Evolutionary conservation across 345 rosid genomes (phyloP), one percentile per base, ranked within the genome.

Genomic region (Mangifera indica): DNA sequence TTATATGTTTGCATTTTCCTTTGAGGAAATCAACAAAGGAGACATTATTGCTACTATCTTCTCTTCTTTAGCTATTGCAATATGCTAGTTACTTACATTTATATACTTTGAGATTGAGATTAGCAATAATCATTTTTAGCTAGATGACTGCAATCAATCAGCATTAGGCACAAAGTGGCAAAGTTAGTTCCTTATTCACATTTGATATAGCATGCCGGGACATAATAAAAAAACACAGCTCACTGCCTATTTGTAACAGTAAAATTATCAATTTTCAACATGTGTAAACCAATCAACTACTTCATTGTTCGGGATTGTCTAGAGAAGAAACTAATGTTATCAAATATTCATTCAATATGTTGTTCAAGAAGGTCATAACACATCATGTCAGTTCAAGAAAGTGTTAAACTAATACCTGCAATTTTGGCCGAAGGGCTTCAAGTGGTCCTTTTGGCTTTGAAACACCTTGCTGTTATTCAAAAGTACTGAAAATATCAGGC

Each of bases 401-500:
- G 32, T 29, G 3, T 29, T 29, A 29, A 29, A 44, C 13, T 53
- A 32, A 60, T 80, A 96, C 98, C 98, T 93, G 98, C 74, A 95
- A 85, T 81, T 95, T 95, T 48, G 99, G 99, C 75, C 99, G 97
- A 75, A 95, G 98, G 59, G 97, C 99, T 88, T 95, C 94, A 2
- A 95, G 93, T 9, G 99, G 98, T 82, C 99, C 99, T 86, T 95
- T 95, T 44, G 99, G 99, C 83, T 95, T 95, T 60, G 83, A 90
- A 79, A 74, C 97, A 69, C 99, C 98, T 91, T 95, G 99, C 99
- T 95, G 93, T 81, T 77, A 80, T 60, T 25, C 15, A 42, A 57
- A 37, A 76, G 29, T 15, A 76, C 51, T 26, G 40, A 76, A 46
- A 17, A 53, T 21, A 51, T 77, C 8, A 74, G 69, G 46, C 34